Conservation (phyloP, 495 filamentous ascomycete genomes). For the Penicillium cosmopolitanum region DNA sequence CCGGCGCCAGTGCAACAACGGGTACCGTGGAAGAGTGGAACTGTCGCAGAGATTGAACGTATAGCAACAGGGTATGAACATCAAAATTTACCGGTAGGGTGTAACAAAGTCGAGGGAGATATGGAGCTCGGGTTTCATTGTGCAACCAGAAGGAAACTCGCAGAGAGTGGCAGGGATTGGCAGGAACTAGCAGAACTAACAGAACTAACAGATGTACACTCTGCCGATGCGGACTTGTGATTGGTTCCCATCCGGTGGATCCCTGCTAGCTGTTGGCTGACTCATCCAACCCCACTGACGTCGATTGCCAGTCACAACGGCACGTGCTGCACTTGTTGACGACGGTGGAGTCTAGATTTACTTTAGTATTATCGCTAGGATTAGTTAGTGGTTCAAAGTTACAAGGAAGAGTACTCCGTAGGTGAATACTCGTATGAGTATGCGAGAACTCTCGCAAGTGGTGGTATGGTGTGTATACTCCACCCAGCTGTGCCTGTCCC, state of each 20-base stretch:
- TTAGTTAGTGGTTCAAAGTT: too few relatives aligned
- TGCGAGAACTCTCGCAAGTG: too few relatives aligned
- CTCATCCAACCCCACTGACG: constrained; percentile 8
- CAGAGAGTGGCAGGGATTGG: background rate
- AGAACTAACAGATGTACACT: background rate
- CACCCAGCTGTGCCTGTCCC: too few relatives aligned
- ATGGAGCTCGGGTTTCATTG: background rate
- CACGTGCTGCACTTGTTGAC: background rate
- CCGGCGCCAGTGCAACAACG: background rate
- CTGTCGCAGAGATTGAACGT: too few relatives aligned
- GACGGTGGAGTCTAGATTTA: background rate
- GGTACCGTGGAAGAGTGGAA: background rate
- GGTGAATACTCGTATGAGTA: too few relatives aligned
- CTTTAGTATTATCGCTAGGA: background rate
- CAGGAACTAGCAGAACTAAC: too few relatives aligned
- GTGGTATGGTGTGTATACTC: too few relatives aligned
- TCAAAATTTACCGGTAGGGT: too few relatives aligned
- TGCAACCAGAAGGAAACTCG: background rate
- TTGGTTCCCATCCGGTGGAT: background rate
- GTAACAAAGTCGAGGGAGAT: too few relatives aligned
- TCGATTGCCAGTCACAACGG: constrained; percentile 1
- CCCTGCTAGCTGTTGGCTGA: background rate
- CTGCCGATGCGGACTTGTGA: background rate
- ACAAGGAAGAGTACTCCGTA: too few relatives aligned
- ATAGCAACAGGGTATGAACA: too few relatives aligned